phyloP scores from a whole-genome alignment of 768 basidiomycete species.

The Clitopilus hobsonii region DNA sequence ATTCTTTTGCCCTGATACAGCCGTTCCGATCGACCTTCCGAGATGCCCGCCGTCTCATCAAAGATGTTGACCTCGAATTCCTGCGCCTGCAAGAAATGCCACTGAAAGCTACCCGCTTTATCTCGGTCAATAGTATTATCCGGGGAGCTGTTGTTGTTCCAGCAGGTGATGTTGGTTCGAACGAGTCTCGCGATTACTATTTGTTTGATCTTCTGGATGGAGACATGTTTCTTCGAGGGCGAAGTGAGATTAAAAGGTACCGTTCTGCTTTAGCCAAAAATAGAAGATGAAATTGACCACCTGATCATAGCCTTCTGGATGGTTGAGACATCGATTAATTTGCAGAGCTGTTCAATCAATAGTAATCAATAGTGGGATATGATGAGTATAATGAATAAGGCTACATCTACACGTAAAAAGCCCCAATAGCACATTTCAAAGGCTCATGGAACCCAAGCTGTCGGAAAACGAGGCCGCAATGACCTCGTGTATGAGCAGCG shows the following conservation, averaged over 20 bases:
- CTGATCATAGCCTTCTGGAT: too few relatives aligned
- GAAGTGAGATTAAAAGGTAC: conserved; percentile 2
- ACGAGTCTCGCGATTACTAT: conserved; percentile 2
- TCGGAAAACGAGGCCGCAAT: too few relatives aligned
- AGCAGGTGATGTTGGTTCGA: not conserved
- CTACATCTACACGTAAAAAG: too few relatives aligned
- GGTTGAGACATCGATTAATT: too few relatives aligned
- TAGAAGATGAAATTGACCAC: too few relatives aligned
- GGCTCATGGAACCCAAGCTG: too few relatives aligned
- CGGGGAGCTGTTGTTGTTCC: conserved; percentile 6
- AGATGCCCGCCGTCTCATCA: not conserved
- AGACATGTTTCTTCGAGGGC: conserved; percentile 6
- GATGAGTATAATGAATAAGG: too few relatives aligned
- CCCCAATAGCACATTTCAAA: too few relatives aligned
- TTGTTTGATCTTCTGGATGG: conserved; percentile 8
- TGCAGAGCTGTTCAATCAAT: too few relatives aligned
- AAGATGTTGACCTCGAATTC: conserved; percentile 7
- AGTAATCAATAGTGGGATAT: too few relatives aligned
- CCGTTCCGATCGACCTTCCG: conserved; percentile 2
- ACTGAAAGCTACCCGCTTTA: not conserved
- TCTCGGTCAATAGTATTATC: conserved; percentile 6
- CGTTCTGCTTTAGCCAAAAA: too few relatives aligned
- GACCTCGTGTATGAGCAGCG: too few relatives aligned
- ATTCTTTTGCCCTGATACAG: conserved; percentile 9
- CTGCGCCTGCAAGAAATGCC: not conserved